Conservation (phyloP, 2,329 filamentous ascomycete species). For the Fusarium sp. region DNA sequence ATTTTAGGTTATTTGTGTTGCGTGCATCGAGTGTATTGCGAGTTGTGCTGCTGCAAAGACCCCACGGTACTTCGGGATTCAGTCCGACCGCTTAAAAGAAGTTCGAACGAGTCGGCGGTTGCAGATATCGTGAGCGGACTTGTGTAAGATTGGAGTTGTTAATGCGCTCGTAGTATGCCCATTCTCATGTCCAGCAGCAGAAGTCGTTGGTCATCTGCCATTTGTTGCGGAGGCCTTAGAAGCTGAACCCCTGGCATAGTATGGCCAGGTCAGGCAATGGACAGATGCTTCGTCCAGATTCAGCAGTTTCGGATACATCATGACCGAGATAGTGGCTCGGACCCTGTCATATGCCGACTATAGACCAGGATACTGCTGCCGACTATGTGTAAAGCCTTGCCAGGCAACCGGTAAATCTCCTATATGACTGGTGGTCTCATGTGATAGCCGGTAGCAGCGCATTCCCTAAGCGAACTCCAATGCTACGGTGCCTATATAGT, state of each 20-base stretch:
- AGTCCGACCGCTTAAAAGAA: conserved; percentile 28
- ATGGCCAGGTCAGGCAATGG: conserved; percentile 15
- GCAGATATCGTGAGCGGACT: conserved; percentile 8
- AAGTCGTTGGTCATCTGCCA: conserved; percentile 22
- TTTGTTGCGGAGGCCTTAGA: conserved; percentile 19
- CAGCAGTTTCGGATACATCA: conserved; percentile 29
- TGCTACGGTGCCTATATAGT: neutral
- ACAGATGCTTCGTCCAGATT: conserved; percentile 21
- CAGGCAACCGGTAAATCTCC: conserved; percentile 11
- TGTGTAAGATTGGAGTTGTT: conserved; percentile 19
- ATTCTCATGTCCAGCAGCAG: conserved; percentile 9
- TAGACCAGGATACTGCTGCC: conserved; percentile 13
- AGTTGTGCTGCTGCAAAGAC: neutral
- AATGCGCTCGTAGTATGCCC: conserved; percentile 28
- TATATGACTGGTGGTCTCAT: conserved; percentile 28
- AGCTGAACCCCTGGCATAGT: conserved; percentile 24
- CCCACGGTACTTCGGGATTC: conserved; percentile 36
- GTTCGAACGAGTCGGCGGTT: conserved; percentile 3
- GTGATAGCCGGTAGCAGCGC: conserved; percentile 15
- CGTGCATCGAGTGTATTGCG: neutral
- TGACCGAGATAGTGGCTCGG: conserved; percentile 16
- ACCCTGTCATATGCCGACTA: conserved; percentile 25
- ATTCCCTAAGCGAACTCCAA: neutral
- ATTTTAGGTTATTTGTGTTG: neutral
- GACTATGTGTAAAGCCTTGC: conserved; percentile 6